A percentile compares a stretch with the other conserved stretches of the same genome.
Conservation (phyloP, 2,329 filamentous ascomycete species). For the Cladophialophora chaetospira region DNA sequence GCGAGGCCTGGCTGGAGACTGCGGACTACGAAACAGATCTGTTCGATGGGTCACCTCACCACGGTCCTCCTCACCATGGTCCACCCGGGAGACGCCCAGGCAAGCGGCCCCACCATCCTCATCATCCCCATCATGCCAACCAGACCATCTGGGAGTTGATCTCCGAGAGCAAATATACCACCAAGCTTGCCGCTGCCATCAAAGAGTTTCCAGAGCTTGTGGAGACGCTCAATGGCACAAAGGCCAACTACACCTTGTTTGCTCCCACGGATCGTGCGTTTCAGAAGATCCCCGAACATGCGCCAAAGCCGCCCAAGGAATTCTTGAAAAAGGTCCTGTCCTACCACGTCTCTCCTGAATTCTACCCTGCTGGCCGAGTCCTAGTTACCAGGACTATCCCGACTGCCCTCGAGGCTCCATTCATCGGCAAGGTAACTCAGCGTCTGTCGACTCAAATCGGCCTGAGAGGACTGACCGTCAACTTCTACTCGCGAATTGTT, state of each 20-base stretch:
- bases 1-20: constrained; percentile 50
- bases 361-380: constrained; percentile 68
- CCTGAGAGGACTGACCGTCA: constrained; percentile 67
- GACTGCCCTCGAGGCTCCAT: constrained; percentile 61
- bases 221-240: constrained; percentile 71
- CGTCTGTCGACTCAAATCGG: constrained; percentile 69
- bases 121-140: constrained; percentile 54
- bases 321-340: constrained; percentile 67
- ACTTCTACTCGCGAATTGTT: constrained; percentile 74
- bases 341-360: constrained; percentile 73
- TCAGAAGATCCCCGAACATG: constrained; percentile 60
- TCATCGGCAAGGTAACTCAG: constrained; percentile 68
- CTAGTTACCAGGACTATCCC: constrained; percentile 73
- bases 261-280: constrained; percentile 78
- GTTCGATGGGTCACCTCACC: constrained; percentile 24
- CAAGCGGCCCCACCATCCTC: constrained; percentile 39
- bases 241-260: constrained; percentile 76
- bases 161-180: constrained; percentile 72
- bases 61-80: constrained; percentile 31
- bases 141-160: constrained; percentile 80
- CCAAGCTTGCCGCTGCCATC: constrained; percentile 74
- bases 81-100: constrained; percentile 25
- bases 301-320: constrained; percentile 68
- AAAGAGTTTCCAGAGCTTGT: constrained; percentile 72
- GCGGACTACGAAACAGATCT: constrained; percentile 28